Conservation (phyloP, 805 yeast genomes). For the Suhomyces faveliae region DNA sequence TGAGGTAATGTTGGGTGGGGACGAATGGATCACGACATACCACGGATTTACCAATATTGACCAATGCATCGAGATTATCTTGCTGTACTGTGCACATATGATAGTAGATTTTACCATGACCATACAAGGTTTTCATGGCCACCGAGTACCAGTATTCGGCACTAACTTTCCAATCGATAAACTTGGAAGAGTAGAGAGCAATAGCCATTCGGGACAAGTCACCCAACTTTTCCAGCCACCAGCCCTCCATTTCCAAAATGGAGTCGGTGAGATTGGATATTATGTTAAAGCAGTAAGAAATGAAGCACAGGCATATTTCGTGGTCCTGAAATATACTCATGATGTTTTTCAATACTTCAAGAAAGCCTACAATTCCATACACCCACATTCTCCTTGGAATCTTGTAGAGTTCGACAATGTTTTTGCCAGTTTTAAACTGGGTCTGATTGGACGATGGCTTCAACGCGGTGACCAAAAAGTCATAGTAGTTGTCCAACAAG, state of each 20-base stretch:
- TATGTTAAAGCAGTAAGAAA: conserved; percentile 66
- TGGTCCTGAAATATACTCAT: conserved; percentile 73
- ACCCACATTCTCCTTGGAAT: conserved; percentile 83
- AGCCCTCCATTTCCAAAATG: conserved; percentile 56
- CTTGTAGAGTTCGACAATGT: conserved; percentile 72
- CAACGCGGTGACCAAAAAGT: conserved; percentile 67
- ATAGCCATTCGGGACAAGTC: conserved; percentile 87
- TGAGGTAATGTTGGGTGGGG: conserved; percentile 75
- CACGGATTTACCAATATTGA: conserved; percentile 75
- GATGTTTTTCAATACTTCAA: conserved; percentile 74
- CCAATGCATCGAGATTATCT: conserved; percentile 72
- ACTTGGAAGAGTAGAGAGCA: conserved; percentile 74
- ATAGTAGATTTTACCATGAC: conserved; percentile 83
- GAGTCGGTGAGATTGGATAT: conserved; percentile 55
- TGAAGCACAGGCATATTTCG: conserved; percentile 74
- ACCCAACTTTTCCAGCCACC: conserved; percentile 86
- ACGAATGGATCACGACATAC: conserved; percentile 81
- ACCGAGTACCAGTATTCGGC: conserved; percentile 82
- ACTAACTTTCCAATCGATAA: conserved; percentile 81
- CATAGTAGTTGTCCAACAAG: conserved; percentile 67
- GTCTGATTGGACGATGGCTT: conserved; percentile 53
- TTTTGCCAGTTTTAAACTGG: conserved; percentile 69
- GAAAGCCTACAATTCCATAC: conserved; percentile 77
- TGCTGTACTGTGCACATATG: conserved; percentile 87
- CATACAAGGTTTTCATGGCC: conserved; percentile 71